Base-by-base conservation (phyloP, 2,329 filamentous ascomycete species). In the Pestalotiopsis sp. region DNA sequence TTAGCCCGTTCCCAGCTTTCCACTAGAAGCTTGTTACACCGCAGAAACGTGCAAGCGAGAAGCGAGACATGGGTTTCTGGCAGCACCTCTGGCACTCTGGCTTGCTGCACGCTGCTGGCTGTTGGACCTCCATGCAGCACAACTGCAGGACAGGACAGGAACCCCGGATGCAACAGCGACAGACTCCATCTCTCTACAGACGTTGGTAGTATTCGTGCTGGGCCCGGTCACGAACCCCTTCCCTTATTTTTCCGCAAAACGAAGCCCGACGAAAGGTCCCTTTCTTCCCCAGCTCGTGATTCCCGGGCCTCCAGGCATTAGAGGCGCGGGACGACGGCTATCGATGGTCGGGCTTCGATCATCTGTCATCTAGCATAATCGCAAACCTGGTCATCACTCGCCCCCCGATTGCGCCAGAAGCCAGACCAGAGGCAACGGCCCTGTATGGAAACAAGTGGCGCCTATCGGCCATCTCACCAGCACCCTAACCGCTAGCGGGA, bases 371-470 rank as follows among this genome's bases (percentile, higher is more conserved):
- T 52, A 9, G 45, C 59, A 39, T 36, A 52, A 59, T 36, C 57
- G 23, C 25, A 23, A 59, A 36, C 57, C 57, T 36, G 25, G 57
- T 36, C 14, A 36, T 31, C 59, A 62, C 13, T 62, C 59, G 20
- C 25, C 25, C 9, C 31, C 38, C 13, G 36, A 39, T 59, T 62
- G 17, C 36, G 25, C 59, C n/a, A n/a, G 13, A 62, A n/a, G 59
- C 14, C 59, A 36, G 31, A 36, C 14, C 59, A 36, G 31, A 36
- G 31, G 31, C n/a, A n/a, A 20, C 12, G 27, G 14, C 45, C 45
- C 45, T 23, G 45, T 62, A 62, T 68, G 67, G 62, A 65, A 64
- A 65, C 67, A 68, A 65, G 67, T 68, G 67, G 67, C 64, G 27
- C 67, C 67, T 68, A 66, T 68, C 67, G 67, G 27, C 27, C 31